phyloP scores from a whole-genome alignment of 2,329 filamentous ascomycete genomes.

The Corynespora cassiicola region DNA sequence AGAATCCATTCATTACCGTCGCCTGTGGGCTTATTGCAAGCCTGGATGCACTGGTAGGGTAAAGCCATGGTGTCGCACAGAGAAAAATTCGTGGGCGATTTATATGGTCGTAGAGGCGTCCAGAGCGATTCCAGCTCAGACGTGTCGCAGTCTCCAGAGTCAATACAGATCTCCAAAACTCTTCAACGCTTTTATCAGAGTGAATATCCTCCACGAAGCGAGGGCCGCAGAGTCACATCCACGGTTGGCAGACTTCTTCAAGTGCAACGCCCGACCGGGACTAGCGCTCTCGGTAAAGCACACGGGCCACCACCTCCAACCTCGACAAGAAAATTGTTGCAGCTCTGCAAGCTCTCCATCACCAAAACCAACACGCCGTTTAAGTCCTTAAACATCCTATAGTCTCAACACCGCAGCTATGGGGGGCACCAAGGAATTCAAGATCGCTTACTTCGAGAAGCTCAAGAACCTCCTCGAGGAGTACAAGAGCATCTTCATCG shows the following conservation, averaged over 20 bases:
- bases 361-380: slow-evolving; percentile 41
- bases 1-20: slow-evolving; percentile 56
- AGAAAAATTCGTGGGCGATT: too few relatives aligned
- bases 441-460: slow-evolving; percentile 99
- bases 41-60: slow-evolving; percentile 50
- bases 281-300: slow-evolving; percentile 13
- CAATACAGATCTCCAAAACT: too few relatives aligned
- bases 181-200: too few relatives aligned
- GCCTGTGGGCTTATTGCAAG: slow-evolving; percentile 21
- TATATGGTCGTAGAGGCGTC: too few relatives aligned
- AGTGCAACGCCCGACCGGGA: neutral
- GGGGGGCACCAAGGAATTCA: slow-evolving; percentile 96
- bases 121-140: too few relatives aligned
- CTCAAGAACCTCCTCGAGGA: slow-evolving; percentile 96
- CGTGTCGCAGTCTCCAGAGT: too few relatives aligned
- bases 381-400: slow-evolving; percentile 97
- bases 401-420: slow-evolving; percentile 88
- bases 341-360: slow-evolving; percentile 12
- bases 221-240: too few relatives aligned
- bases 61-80: slow-evolving; percentile 31
- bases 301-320: slow-evolving; percentile 15
- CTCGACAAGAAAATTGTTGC: slow-evolving; percentile 34
- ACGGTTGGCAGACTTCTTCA: too few relatives aligned
- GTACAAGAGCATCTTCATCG: slow-evolving; percentile 98
- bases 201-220: too few relatives aligned